These are phyloP conservation scores for Puccinia horiana DNA, from an alignment of 1,284 basidiomycete species.

Conservation along the genomic window DNA sequence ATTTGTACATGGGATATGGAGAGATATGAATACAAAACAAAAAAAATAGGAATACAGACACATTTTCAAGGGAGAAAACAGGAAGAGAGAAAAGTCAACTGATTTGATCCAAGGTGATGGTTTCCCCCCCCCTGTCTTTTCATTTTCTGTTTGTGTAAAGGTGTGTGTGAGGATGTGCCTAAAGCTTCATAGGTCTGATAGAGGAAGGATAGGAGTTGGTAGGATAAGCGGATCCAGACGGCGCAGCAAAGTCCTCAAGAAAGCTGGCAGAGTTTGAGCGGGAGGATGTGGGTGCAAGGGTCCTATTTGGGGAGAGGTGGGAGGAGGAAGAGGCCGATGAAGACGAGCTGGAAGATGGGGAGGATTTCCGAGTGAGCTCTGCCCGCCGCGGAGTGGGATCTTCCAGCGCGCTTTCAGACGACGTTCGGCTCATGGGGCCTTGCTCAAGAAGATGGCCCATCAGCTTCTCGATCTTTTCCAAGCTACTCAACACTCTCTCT, in stretches of 20 bases:
- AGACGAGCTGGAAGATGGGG: neutral
- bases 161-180: neutral
- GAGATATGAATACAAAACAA: neutral
- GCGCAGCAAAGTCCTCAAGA: neutral
- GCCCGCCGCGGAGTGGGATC: neutral
- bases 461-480: conserved; percentile 17
- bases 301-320: neutral
- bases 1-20: neutral
- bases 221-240: neutral
- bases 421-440: too few relatives aligned
- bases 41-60: neutral
- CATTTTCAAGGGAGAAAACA: neutral
- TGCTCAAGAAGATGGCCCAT: neutral
- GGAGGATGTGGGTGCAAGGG: neutral
- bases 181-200: conserved; percentile 12
- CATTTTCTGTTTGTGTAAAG: neutral
- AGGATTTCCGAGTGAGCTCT: neutral
- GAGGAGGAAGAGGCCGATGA: neutral
- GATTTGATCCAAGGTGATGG: neutral
- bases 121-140: neutral
- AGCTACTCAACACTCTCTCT: neutral
- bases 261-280: neutral
- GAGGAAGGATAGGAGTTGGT: conserved; percentile 6
- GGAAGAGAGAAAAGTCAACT: neutral
- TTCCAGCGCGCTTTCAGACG: neutral